Percentiles rank a stretch among this genome's conserved stretches.
Evolutionary conservation across 1,284 basidiomycete species (phyloP).

Genomic region (Schizopora paradoxa): DNA sequence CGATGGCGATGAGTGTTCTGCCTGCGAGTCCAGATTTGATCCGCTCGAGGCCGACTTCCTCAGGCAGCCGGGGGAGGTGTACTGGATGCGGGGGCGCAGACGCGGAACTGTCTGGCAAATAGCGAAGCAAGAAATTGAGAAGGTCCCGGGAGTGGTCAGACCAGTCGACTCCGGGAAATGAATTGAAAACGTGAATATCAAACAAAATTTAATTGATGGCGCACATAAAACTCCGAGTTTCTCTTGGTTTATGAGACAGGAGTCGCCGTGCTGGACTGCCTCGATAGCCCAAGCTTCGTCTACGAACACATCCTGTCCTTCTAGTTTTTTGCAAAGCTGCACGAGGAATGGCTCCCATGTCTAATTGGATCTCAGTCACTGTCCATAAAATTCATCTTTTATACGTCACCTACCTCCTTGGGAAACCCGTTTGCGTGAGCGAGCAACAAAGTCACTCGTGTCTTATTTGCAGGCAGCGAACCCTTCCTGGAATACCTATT

Average conservation of each 20-base stretch:
- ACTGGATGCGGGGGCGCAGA: conserved; percentile 3
- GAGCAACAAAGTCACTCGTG: conserved; percentile 28
- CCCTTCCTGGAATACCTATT: conserved; percentile 29
- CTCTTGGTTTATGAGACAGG: conserved; percentile 42
- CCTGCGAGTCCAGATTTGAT: conserved; percentile 34
- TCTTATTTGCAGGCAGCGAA: neutral
- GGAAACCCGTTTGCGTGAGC: conserved; percentile 33
- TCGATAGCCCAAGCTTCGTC: conserved; percentile 57
- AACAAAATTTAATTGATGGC: conserved; percentile 17
- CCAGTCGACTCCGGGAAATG: conserved; percentile 38
- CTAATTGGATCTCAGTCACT: conserved; percentile 17
- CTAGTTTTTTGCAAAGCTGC: conserved; percentile 17
- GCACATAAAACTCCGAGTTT: conserved; percentile 42
- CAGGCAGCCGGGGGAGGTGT: conserved; percentile 16
- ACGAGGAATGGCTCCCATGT: conserved; percentile 31
- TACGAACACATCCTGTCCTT: conserved; percentile 24
- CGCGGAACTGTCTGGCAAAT: conserved; percentile 27
- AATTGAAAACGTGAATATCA: neutral
- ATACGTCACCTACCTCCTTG: conserved; percentile 27
- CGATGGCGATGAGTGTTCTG: conserved; percentile 41
- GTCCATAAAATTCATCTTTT: neutral
- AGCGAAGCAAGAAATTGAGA: conserved; percentile 41
- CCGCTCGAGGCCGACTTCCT: conserved; percentile 43
- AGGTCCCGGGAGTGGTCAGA: conserved; percentile 46
- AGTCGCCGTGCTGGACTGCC: conserved; percentile 50